Evolutionary conservation across 805 yeast species (phyloP), one percentile per base, ranked within the genome.

Genomic region (Clavispora vitiphila): DNA sequence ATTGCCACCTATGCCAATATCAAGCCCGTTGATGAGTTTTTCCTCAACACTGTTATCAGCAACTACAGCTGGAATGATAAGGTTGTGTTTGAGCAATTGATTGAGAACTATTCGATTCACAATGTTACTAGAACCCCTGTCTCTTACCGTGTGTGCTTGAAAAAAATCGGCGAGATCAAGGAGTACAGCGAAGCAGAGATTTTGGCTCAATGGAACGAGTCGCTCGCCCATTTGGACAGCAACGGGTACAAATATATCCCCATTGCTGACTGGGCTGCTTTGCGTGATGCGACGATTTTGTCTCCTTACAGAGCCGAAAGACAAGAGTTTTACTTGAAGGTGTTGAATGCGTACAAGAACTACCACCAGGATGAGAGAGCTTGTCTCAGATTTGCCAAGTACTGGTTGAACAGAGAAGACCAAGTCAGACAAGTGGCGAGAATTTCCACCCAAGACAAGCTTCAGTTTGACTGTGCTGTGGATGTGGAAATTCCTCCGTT

Each of bases 221-320:
- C 76, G 35, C 61, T 81, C 31, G 37, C 48, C 9, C 48, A 51
- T 30, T 72, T 77, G 48, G 80, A 81, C 44, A 76, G 62, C 61
- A 35, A 72, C 69, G 79, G 80, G 9, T 77, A 76, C 62, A 64
- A 61, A 30, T 83, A 80, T 56, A 80, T 85, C 51, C 89, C 91
- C 6, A 80, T 79, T 58, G 91, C 93, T 9, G 91, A 84, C 63
- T 85, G 91, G 91, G 83, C 86, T 30, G 84, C 91, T 2, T 61
- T 86, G 43, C 78, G 90, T 65, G 89, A 82, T 59, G 86, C 91
- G 16, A 85, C 93, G 5, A 68, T 78, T 34, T 64, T 66, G 44
- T 71, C 81, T 4, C 58, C 57, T 19, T 64, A 59, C 37, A 49
- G 56, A 29, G 60, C 68, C 15, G 73, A 70, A 30, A 71, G 87